Conservation (phyloP, 495 filamentous ascomycete species). For the Daldinia decipiens region DNA sequence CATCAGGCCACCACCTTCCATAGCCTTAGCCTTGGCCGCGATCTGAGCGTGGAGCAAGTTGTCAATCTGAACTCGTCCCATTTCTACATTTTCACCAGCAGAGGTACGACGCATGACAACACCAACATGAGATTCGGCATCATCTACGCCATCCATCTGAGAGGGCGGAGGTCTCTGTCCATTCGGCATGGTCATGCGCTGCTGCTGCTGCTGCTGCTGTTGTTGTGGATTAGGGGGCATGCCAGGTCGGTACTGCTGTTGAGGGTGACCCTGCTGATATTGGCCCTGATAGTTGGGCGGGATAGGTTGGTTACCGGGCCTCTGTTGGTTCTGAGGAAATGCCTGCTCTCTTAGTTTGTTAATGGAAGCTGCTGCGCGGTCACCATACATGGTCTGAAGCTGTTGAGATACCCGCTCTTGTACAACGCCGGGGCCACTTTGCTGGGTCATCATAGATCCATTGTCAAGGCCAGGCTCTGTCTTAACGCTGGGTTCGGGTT, state of each 20-base stretch:
- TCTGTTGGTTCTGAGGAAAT: conserved; percentile 43
- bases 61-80: conserved; percentile 68
- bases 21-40: conserved; percentile 69
- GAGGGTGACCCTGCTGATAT: conserved; percentile 56
- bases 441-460: conserved; percentile 34
- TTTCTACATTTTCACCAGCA: conserved; percentile 52
- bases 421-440: conserved; percentile 69
- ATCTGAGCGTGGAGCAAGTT: conserved; percentile 71
- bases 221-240: conserved; percentile 47
- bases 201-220: conserved; percentile 53
- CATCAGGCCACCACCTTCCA: conserved; percentile 87
- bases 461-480: conserved; percentile 50
- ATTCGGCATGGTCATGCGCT: conserved; percentile 52
- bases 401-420: conserved; percentile 56
- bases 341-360: conserved; percentile 67
- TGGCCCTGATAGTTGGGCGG: conserved; percentile 45
- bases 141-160: conserved; percentile 80
- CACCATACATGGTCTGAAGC: conserved; percentile 75
- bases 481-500: conserved; percentile 68
- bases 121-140: conserved; percentile 66
- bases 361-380: conserved; percentile 74
- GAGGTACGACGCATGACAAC: conserved; percentile 59
- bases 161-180: conserved; percentile 55
- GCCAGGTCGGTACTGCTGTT: conserved; percentile 61
- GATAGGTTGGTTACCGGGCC: conserved; percentile 42